Evolutionary conservation across 306 rosid species (phyloP), one percentile per base, ranked within the genome.

Genomic region (Abrus precatorius): DNA sequence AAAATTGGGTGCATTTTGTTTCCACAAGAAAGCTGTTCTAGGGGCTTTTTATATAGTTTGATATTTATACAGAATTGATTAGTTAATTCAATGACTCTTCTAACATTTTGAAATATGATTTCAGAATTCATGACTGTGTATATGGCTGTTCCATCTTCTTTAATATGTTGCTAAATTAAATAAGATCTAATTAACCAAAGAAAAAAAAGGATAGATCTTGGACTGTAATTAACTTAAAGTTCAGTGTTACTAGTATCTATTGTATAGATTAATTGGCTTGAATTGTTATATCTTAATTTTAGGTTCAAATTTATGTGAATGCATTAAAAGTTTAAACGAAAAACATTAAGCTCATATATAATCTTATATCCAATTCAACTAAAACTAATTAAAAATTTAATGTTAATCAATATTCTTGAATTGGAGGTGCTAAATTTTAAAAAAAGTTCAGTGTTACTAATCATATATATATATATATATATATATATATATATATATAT

Each of bases 1-100:
- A 68, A 11, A 54, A 49, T 6, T 29, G 48, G 49, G 3, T 55
- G 34, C 75, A 54, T 55, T 57, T 78, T 68, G 55, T 65, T 77
- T 52, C 20, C 20, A 20, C 20, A 63, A 54, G 33, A 44, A 55
- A 69, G 30, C 40, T 67, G 68, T 61, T 54, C 48, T 55, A 6
- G 49, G 38, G 55, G 27, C 71, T 30, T 30, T 32, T 60, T 49
- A 38, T 29, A 28, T 7, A 50, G 73, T 10, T 6, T 48, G 29
- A n/a, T 34, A 33, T 32, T 57, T 75, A 44, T 30, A 60, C 28
- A 60, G 41, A 44, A 9, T 49, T 33, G 62, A 50, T 33, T 70
- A 32, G 44, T 48, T 32, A 8, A 40, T 74, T 56, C 9, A 44
- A 20, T 53, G 36, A 53, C 64, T 9, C 2, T 36, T 36, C 69